Evolutionary conservation across 805 yeast species (phyloP), one percentile per base, ranked within the genome.

Genomic region (Priceomyces castillae): DNA sequence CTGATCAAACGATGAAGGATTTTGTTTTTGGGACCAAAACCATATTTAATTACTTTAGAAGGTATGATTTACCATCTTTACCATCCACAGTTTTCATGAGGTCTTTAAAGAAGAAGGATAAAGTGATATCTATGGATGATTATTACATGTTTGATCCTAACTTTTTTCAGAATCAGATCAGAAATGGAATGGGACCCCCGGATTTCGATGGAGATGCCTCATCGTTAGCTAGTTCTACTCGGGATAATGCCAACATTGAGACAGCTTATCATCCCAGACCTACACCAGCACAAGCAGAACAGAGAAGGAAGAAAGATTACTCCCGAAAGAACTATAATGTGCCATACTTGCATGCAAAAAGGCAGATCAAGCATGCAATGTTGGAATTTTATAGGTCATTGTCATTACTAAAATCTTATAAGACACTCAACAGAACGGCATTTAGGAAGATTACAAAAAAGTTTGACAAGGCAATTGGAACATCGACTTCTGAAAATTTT

Each of bases 401-500:
- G 48, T 86, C 86, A 46, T 71, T 87, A 28, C 64, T 86, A 39
- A 78, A 78, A 49, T 83, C 87, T 0, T 94, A 82, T 61, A 74
- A 87, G 50, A 71, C 82, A 38, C 63, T 90, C 52, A 94, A 94
- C 63, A 74, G 90, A 23, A 90, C 96, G 0, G 99, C 95, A 0
- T 81, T 90, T 55, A 77, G 96, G 41, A 94, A 94, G 56, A 82
- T 94, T 55, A 73, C 89, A 46, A 94, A 94, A 58, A 94, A 94
- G 61, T 90, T 80, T 59, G 99, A 94, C 64, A 94, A 94, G 56
- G 73, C 83, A 3, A 73, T 82, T 2, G 58, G 68, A 10, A 67
- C 78, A 7, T 52, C 67, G 1, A 51, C 74, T 3, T 68, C 79
- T 10, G 60, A 66, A 0, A 48, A 59, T 2, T 88, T 80, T 56